A percentile compares a stretch with the other conserved stretches of the same genome.
phyloP scores from a whole-genome alignment of 139 green algal genomes.

The Spirogloea muscicola region DNA sequence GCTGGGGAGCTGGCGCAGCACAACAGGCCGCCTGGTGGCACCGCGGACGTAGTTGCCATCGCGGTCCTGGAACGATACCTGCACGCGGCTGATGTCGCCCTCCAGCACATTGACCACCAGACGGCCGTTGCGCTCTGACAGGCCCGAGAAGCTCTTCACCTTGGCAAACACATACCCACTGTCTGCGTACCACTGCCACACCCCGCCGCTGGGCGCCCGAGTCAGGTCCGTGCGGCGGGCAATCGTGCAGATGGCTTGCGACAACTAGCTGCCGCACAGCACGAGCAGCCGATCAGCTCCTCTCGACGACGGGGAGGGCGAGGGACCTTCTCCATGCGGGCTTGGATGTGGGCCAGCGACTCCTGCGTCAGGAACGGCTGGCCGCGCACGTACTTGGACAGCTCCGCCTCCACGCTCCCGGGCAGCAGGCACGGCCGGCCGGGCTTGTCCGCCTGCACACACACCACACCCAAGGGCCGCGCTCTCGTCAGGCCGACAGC shows the following conservation, averaged over 20 bases:
- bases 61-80: neutral
- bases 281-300: too few species aligned
- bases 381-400: neutral
- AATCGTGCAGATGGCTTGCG: too few species aligned
- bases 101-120: conserved; percentile 2
- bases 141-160: too few species aligned
- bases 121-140: conserved; percentile 1
- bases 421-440: conserved; percentile 4
- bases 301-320: too few species aligned
- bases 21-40: neutral
- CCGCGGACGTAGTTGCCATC: neutral
- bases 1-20: neutral
- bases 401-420: conserved; percentile 13
- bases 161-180: conserved; percentile 57
- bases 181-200: conserved; percentile 69
- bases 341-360: conserved; percentile 37
- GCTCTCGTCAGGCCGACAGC: too few species aligned
- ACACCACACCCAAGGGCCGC: too few species aligned
- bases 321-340: conserved; percentile 67
- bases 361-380: neutral
- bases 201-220: too few species aligned
- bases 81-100: neutral
- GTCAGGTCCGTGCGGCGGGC: too few species aligned
- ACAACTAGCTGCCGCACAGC: too few species aligned
- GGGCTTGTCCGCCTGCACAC: too few species aligned